Evolutionary conservation across 73 alveolate species (phyloP).

Genomic region (Uronychia binucleata): DNA sequence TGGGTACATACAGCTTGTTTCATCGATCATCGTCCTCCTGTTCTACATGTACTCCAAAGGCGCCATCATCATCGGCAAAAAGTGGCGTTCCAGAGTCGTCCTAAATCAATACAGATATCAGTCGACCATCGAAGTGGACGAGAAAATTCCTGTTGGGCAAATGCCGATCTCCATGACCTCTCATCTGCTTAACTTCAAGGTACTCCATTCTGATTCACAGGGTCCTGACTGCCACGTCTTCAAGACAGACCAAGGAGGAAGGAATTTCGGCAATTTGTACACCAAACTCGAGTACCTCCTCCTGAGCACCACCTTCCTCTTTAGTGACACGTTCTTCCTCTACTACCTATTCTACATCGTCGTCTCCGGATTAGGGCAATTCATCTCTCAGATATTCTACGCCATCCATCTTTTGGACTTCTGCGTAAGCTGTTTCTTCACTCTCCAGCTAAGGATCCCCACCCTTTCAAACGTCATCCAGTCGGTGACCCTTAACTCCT

Average conservation of each 20-base stretch:
- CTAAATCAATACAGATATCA: not conserved
- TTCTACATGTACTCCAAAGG: slow-evolving; percentile 50
- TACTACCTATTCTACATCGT: slow-evolving; percentile 55
- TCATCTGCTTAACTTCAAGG: not conserved
- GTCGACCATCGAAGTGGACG: not conserved
- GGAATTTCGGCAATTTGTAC: slow-evolving; percentile 44
- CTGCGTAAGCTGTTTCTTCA: not conserved
- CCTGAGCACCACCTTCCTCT: slow-evolving; percentile 30
- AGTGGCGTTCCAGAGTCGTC: slow-evolving; percentile 42
- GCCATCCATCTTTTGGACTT: slow-evolving; percentile 56
- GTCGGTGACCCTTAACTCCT: slow-evolving; percentile 14
- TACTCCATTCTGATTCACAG: not conserved
- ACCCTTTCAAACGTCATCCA: slow-evolving; percentile 24
- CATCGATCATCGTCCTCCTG: slow-evolving; percentile 35
- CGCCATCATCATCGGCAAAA: slow-evolving; percentile 22
- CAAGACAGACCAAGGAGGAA: slow-evolving; percentile 28
- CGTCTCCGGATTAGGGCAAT: slow-evolving; percentile 43
- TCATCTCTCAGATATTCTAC: slow-evolving; percentile 31
- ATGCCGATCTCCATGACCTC: not conserved
- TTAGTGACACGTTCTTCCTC: slow-evolving; percentile 42
- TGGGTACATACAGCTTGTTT: slow-evolving; percentile 20
- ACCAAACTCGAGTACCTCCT: slow-evolving; percentile 40
- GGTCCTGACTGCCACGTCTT: slow-evolving; percentile 49
- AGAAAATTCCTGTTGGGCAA: not conserved
- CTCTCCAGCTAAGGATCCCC: slow-evolving; percentile 15